Conservation (phyloP, 257 asterid species). For the Dorcoceras hygrometricum region DNA sequence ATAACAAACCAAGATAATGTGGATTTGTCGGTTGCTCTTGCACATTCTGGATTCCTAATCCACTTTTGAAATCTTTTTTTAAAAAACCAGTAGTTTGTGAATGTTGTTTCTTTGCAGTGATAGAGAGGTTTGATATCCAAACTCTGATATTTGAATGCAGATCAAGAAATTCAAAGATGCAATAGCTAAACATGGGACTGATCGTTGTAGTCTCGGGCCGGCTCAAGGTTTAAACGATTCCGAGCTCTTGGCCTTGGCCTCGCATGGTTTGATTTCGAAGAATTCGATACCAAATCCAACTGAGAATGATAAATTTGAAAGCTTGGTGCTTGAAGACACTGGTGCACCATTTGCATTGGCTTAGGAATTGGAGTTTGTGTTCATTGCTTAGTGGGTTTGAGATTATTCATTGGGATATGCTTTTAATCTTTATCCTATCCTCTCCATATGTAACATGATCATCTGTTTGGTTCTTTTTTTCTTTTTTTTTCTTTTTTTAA, state of each 20-base stretch:
- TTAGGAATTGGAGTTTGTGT: conserved; percentile 31
- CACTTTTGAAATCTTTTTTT: neutral
- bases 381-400: conserved; percentile 40
- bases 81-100: neutral
- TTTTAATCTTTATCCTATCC: neutral
- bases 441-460: neutral
- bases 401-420: conserved; percentile 11
- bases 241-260: conserved; percentile 69
- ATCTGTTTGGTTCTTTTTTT: neutral
- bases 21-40: neutral
- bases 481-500: too few relatives aligned
- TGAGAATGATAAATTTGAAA: conserved; percentile 29
- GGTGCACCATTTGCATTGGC: conserved; percentile 27
- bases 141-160: conserved; percentile 33
- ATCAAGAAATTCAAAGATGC: conserved; percentile 93
- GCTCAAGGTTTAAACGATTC: conserved; percentile 70
- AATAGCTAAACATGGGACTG: conserved; percentile 66
- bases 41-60: neutral
- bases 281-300: conserved; percentile 21
- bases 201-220: conserved; percentile 54
- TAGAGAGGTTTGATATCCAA: neutral
- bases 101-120: neutral
- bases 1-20: neutral
- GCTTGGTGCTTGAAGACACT: conserved; percentile 29
- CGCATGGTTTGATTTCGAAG: conserved; percentile 43